phyloP scores from a whole-genome alignment of 1,139 yeast species.

The Yamadazyma siamensis region DNA sequence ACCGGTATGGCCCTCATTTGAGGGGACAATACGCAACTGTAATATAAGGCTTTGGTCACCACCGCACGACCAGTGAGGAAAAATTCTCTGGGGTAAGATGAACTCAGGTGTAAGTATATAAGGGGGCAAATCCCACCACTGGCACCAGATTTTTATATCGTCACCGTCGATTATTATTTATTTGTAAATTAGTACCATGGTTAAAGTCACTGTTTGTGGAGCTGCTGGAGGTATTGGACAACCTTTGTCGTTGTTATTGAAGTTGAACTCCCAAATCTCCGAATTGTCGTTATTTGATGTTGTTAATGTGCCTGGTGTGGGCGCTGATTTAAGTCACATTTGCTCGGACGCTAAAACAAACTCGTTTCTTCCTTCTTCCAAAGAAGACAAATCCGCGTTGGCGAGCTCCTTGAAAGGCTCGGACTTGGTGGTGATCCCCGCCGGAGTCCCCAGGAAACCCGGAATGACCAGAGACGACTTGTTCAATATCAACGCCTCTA shows the following conservation, averaged over 20 bases:
- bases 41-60: no score
- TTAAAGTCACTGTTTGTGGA: constrained; percentile 85
- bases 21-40: no score
- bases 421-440: constrained; percentile 92
- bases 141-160: not conserved
- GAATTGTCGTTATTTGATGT: constrained; percentile 87
- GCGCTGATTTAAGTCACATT: constrained; percentile 92
- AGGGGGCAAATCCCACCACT: not conserved
- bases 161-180: no score
- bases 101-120: not conserved
- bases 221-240: constrained; percentile 99
- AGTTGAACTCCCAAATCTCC: constrained; percentile 81
- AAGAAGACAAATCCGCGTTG: constrained; percentile 73
- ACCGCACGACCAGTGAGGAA: not conserved
- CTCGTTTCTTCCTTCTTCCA: constrained; percentile 70
- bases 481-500: constrained; percentile 95
- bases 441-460: constrained; percentile 99
- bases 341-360: constrained; percentile 83
- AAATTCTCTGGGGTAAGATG: constrained; percentile 1
- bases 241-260: constrained; percentile 87
- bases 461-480: constrained; percentile 99
- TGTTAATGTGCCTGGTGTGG: constrained; percentile 94
- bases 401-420: constrained; percentile 73
- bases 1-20: no score
- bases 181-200: constrained; percentile 25